Conservation (phyloP, 306 rosid genomes). For the Elaeagnus macrophylla region DNA sequence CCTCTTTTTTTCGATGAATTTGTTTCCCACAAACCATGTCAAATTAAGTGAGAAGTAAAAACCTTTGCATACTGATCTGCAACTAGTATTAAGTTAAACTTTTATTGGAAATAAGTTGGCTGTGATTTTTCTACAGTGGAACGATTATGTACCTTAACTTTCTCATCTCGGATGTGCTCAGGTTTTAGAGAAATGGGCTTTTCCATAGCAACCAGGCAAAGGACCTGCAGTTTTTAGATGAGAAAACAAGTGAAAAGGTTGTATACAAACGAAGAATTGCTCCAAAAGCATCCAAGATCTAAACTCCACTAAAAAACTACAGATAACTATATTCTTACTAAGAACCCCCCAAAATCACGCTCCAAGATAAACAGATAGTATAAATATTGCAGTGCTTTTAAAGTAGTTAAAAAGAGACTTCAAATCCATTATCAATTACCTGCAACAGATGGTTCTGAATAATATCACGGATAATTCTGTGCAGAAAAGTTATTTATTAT, state of each 20-base stretch:
- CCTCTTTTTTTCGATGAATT: too few species aligned
- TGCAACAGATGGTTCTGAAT: constrained; percentile 94
- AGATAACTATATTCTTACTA: too few species aligned
- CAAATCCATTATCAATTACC: constrained; percentile 37
- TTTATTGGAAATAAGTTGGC: too few species aligned
- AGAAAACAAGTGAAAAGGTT: neutral
- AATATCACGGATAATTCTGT: constrained; percentile 93
- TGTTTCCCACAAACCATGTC: too few species aligned
- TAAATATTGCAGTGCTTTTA: neutral
- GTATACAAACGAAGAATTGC: too few species aligned
- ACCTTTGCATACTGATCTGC: too few species aligned
- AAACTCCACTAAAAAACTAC: too few species aligned
- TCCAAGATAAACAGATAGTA: constrained; percentile 5
- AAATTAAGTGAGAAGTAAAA: too few species aligned
- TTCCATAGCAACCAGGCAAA: constrained; percentile 96
- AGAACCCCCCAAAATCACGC: neutral
- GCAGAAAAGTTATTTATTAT: constrained; percentile 16
- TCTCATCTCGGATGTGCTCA: constrained; percentile 92
- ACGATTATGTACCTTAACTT: constrained; percentile 65
- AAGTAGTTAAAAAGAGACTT: constrained; percentile 15
- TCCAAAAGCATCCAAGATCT: too few species aligned
- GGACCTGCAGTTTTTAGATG: constrained; percentile 47
- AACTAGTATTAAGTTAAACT: too few species aligned
- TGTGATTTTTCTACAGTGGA: too few species aligned
- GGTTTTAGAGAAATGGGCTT: constrained; percentile 89